phyloP scores from a whole-genome alignment of 768 basidiomycete genomes.

The Phlegmacium glaucopus region DNA sequence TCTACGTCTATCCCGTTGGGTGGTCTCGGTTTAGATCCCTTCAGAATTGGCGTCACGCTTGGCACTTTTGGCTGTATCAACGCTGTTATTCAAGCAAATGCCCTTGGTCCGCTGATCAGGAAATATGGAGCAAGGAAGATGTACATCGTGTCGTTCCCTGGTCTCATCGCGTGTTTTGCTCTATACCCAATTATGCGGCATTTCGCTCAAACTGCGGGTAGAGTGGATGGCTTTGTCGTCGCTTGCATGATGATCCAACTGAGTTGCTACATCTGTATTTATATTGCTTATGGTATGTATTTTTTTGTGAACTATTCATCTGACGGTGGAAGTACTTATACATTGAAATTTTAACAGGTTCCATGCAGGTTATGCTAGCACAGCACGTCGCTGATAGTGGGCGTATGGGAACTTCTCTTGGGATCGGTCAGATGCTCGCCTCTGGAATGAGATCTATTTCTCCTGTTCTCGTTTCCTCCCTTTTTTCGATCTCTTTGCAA shows the following conservation, averaged over 20 bases:
- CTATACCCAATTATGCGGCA: constrained; percentile 34
- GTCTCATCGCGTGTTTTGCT: constrained; percentile 21
- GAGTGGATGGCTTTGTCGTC: constrained; percentile 29
- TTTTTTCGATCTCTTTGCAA: constrained; percentile 52
- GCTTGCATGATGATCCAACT: constrained; percentile 32
- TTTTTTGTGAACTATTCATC: neutral
- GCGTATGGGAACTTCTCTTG: constrained; percentile 50
- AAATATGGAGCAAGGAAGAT: constrained; percentile 31
- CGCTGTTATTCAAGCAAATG: neutral
- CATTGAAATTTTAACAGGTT: constrained; percentile 37
- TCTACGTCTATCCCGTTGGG: constrained; percentile 61
- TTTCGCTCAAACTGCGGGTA: constrained; percentile 30
- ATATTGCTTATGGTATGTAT: constrained; percentile 35
- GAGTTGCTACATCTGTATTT: constrained; percentile 19
- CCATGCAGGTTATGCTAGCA: constrained; percentile 41
- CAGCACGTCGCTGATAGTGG: constrained; percentile 37
- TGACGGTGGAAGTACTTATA: neutral
- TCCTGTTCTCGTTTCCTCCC: constrained; percentile 50
- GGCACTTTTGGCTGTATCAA: constrained; percentile 33
- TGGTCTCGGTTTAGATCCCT: constrained; percentile 64
- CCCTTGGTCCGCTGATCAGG: neutral
- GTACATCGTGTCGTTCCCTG: constrained; percentile 35
- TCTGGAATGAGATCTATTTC: constrained; percentile 48
- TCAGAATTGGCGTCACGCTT: constrained; percentile 50
- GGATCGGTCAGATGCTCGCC: constrained; percentile 50